phyloP scores from a whole-genome alignment of 2,329 filamentous ascomycete genomes.

The Diaporthe citrichinensis region DNA sequence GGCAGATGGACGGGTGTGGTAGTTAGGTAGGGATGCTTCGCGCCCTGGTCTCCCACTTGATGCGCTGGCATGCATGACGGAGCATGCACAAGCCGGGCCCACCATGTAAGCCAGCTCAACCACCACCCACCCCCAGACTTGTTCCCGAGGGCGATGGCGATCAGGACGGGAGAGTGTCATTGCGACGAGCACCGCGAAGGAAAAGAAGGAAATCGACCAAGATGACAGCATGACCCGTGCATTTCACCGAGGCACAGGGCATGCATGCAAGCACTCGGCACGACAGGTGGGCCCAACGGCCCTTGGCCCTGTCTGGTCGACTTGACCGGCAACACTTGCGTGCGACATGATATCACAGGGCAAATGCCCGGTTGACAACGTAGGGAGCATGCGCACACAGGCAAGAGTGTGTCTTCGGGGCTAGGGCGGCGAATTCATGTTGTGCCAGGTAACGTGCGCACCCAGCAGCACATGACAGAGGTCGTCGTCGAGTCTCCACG shows the following conservation, averaged over 20 bases:
- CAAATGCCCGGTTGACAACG: slow-evolving; percentile 22
- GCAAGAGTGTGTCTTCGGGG: slow-evolving; percentile 2
- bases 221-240: slow-evolving; percentile 32
- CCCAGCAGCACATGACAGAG: slow-evolving; percentile 19
- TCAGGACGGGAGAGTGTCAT: slow-evolving; percentile 23
- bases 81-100: slow-evolving; percentile 67
- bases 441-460: slow-evolving; percentile 40
- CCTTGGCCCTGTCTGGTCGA: slow-evolving; percentile 35
- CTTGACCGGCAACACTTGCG: slow-evolving; percentile 35
- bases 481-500: not conserved
- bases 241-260: slow-evolving; percentile 28
- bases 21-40: slow-evolving; percentile 50
- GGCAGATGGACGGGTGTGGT: slow-evolving; percentile 48
- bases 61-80: slow-evolving; percentile 73
- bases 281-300: slow-evolving; percentile 32
- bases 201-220: slow-evolving; percentile 36
- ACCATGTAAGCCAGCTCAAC: slow-evolving; percentile 62
- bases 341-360: slow-evolving; percentile 28
- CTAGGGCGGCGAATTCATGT: slow-evolving; percentile 30
- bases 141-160: slow-evolving; percentile 43
- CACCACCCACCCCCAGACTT: slow-evolving; percentile 46
- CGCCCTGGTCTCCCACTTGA: slow-evolving; percentile 63
- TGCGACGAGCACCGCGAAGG: slow-evolving; percentile 31
- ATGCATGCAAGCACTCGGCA: slow-evolving; percentile 36
- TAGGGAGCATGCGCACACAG: slow-evolving; percentile 13